These are phyloP conservation scores for Stagonosporopsis vannaccii DNA, from an alignment of 2,329 filamentous ascomycete species.

Conservation along the genomic window DNA sequence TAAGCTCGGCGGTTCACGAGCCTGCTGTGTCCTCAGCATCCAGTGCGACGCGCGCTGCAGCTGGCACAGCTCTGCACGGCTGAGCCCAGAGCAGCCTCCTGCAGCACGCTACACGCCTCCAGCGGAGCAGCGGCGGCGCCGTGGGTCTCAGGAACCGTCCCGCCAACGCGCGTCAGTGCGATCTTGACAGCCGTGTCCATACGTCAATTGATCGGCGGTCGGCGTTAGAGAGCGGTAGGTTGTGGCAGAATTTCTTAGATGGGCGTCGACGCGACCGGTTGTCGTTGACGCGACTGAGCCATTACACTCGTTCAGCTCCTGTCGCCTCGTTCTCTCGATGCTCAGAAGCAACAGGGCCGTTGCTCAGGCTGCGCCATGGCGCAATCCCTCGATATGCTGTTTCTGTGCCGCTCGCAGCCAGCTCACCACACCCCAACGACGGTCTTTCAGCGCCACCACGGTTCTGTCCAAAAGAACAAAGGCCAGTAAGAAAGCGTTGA, in stretches of 20 bases:
- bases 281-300: slow-evolving; percentile 15
- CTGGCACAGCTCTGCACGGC: background rate
- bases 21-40: background rate
- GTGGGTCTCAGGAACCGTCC: slow-evolving; percentile 11
- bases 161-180: slow-evolving; percentile 16
- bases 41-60: background rate
- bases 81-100: background rate
- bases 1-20: slow-evolving; percentile 9
- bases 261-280: slow-evolving; percentile 2
- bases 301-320: background rate
- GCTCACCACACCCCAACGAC: slow-evolving; percentile 13
- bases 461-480: slow-evolving; percentile 13
- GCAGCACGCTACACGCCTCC: background rate
- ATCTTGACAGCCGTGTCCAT: background rate
- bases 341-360: slow-evolving; percentile 31
- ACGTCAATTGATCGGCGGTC: slow-evolving; percentile 10
- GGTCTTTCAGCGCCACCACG: slow-evolving; percentile 27
- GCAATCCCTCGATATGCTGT: slow-evolving; percentile 25
- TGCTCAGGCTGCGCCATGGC: slow-evolving; percentile 29
- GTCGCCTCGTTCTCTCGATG: slow-evolving; percentile 26
- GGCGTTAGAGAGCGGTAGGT: slow-evolving; percentile 1
- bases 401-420: slow-evolving; percentile 29
- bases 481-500: background rate
- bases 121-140: background rate
- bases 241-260: slow-evolving; percentile 15